Evolutionary conservation across 2,329 filamentous ascomycete genomes (phyloP).

Genomic region (Colletotrichum shisoi): DNA sequence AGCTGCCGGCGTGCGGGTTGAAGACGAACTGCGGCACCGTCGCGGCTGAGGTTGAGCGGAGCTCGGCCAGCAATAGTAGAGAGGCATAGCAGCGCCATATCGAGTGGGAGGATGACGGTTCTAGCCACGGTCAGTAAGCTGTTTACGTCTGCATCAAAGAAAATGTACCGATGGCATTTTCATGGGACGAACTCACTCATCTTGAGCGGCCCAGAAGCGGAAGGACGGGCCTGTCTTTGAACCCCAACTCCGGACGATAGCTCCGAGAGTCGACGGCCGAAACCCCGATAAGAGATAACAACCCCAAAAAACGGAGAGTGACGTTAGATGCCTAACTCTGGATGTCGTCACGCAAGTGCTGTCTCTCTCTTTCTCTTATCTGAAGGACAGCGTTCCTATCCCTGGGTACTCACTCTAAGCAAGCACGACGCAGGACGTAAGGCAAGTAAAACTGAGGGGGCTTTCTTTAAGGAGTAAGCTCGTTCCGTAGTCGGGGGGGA

Average conservation of each 20-base stretch:
- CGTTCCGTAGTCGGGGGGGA: constrained; percentile 33
- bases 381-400: not conserved
- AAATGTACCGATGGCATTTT: not conserved
- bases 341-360: not conserved
- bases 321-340: constrained; percentile 1
- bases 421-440: not conserved
- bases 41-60: constrained; percentile 12
- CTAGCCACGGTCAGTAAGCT: constrained; percentile 20
- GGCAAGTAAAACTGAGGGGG: constrained; percentile 1
- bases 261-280: constrained; percentile 29
- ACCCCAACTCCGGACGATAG: constrained; percentile 28
- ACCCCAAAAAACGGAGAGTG: constrained; percentile 1
- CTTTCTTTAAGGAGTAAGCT: constrained; percentile 9
- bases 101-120: not conserved
- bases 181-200: constrained; percentile 39
- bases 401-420: not conserved
- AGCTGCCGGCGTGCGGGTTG: constrained; percentile 38
- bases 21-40: constrained; percentile 42
- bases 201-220: constrained; percentile 5
- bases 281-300: constrained; percentile 26
- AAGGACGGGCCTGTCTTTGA: constrained; percentile 10
- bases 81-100: constrained; percentile 22
- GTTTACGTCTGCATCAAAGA: not conserved
- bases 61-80: constrained; percentile 18
- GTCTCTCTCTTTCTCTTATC: constrained; percentile 15